Evolutionary conservation across 1,139 yeast species (phyloP).

Genomic region (Casaregolazyma lundiana): DNA sequence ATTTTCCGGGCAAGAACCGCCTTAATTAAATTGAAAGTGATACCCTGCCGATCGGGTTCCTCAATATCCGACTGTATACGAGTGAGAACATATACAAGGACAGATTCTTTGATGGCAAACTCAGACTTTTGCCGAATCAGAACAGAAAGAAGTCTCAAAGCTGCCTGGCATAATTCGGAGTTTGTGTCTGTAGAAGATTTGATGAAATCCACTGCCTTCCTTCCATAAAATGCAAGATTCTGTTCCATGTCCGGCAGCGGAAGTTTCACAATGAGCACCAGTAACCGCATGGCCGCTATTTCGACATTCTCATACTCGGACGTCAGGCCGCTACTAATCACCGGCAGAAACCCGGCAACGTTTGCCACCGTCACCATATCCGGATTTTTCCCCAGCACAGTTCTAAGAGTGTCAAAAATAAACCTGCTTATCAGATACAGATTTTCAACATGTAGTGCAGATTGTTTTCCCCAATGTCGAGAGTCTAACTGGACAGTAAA

Average conservation of each 20-base stretch:
- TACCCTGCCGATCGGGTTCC: conserved; percentile 84
- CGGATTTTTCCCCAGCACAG: conserved; percentile 60
- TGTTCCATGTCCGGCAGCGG: conserved; percentile 57
- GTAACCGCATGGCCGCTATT: conserved; percentile 60
- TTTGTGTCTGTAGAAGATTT: conserved; percentile 76
- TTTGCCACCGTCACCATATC: conserved; percentile 53
- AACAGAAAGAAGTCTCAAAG: conserved; percentile 69
- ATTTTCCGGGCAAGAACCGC: conserved; percentile 69
- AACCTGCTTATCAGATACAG: conserved; percentile 56
- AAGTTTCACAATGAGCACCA: conserved; percentile 56
- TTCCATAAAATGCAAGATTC: conserved; percentile 29
- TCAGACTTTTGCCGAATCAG: conserved; percentile 67
- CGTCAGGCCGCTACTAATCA: conserved; percentile 54
- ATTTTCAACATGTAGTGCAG: conserved; percentile 50
- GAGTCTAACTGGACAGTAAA: conserved; percentile 66
- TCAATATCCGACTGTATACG: conserved; percentile 82
- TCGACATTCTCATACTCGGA: conserved; percentile 74
- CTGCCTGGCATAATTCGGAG: conserved; percentile 76
- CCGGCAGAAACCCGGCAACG: conserved; percentile 70
- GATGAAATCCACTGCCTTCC: conserved; percentile 59
- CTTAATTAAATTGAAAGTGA: conserved; percentile 78
- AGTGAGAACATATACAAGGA: conserved; percentile 70
- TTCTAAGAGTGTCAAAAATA: conserved; percentile 70
- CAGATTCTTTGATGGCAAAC: conserved; percentile 61
- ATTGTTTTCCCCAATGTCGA: conserved; percentile 49